A percentile compares a stretch with the other conserved stretches of the same genome.
Evolutionary conservation across 208 protist species (phyloP).

Genomic region (Leptomonas seymouri): DNA sequence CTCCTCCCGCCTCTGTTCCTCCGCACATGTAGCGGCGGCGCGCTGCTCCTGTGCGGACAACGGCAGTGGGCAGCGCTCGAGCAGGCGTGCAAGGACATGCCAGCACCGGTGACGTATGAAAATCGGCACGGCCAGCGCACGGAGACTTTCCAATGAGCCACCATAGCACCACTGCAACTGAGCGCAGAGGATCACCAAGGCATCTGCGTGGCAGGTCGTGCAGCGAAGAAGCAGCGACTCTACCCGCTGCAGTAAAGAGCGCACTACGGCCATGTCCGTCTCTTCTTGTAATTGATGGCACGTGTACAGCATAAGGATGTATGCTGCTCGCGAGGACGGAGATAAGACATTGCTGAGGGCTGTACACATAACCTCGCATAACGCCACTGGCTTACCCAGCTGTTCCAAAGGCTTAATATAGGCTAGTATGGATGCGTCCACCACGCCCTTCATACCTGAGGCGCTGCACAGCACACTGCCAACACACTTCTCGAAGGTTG

Average conservation of each 20-base stretch:
- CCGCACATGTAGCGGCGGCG: constrained; percentile 3
- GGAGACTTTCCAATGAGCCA: constrained; percentile 25
- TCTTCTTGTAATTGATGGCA: constrained; percentile 15
- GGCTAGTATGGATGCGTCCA: constrained; percentile 14
- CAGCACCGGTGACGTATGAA: constrained; percentile 16
- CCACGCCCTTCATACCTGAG: not conserved
- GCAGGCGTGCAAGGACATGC: constrained; percentile 5
- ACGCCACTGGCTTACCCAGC: not conserved
- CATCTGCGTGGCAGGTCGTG: constrained; percentile 3
- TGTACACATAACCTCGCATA: constrained; percentile 24
- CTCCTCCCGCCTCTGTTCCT: not conserved
- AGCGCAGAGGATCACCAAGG: constrained; percentile 24
- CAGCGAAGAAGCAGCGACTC: not conserved
- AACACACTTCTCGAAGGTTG: constrained; percentile 11
- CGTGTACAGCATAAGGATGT: constrained; percentile 12
- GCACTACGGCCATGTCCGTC: constrained; percentile 9
- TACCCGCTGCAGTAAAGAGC: constrained; percentile 13
- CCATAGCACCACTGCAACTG: constrained; percentile 33
- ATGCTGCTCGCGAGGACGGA: constrained; percentile 5
- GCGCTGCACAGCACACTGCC: constrained; percentile 1
- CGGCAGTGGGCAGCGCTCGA: constrained; percentile 16
- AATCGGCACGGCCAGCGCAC: constrained; percentile 16
- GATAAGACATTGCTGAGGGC: constrained; percentile 1
- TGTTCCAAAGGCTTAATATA: constrained; percentile 14
- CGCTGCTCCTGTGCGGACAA: constrained; percentile 22